phyloP scores from a whole-genome alignment of 768 basidiomycete species.

The Kwoniella sp. region DNA sequence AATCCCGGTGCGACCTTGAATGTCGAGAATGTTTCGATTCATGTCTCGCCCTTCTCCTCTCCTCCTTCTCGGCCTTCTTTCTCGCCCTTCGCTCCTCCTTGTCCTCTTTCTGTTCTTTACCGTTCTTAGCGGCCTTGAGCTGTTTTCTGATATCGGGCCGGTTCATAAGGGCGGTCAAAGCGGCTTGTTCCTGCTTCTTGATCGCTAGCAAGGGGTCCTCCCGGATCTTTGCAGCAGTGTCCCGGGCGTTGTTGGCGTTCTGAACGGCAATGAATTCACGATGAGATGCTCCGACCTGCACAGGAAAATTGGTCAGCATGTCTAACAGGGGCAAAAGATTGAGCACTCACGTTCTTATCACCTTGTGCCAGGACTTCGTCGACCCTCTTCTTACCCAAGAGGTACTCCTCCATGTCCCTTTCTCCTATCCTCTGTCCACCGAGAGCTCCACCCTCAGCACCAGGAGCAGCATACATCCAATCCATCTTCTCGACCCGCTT shows the following conservation, averaged over 20 bases:
- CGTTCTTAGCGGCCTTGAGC: slow-evolving; percentile 53
- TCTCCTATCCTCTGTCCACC: slow-evolving; percentile 52
- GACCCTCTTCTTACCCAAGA: slow-evolving; percentile 95
- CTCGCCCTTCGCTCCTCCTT: slow-evolving; percentile 64
- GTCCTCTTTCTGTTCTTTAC: slow-evolving; percentile 30
- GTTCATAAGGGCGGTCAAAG: slow-evolving; percentile 71
- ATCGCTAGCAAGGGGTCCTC: slow-evolving; percentile 97
- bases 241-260: slow-evolving; percentile 86
- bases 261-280: slow-evolving; percentile 93
- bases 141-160: slow-evolving; percentile 51
- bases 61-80: slow-evolving; percentile 63
- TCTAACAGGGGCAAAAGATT: slow-evolving; percentile 31
- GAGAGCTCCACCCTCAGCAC: slow-evolving; percentile 70
- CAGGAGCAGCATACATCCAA: slow-evolving; percentile 99
- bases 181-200: slow-evolving; percentile 95
- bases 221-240: slow-evolving; percentile 88
- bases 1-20: slow-evolving; percentile 25
- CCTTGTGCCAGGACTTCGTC: slow-evolving; percentile 85
- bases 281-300: slow-evolving; percentile 59
- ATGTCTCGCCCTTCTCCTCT: slow-evolving; percentile 33
- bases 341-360: slow-evolving; percentile 75
- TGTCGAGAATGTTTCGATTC: slow-evolving; percentile 34
- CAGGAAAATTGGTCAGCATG: slow-evolving; percentile 6
- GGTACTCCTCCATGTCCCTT: slow-evolving; percentile 93
- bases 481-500: slow-evolving; percentile 92